Conservation (phyloP, 106 monocot genomes). For the Narthecium ossifragum region DNA sequence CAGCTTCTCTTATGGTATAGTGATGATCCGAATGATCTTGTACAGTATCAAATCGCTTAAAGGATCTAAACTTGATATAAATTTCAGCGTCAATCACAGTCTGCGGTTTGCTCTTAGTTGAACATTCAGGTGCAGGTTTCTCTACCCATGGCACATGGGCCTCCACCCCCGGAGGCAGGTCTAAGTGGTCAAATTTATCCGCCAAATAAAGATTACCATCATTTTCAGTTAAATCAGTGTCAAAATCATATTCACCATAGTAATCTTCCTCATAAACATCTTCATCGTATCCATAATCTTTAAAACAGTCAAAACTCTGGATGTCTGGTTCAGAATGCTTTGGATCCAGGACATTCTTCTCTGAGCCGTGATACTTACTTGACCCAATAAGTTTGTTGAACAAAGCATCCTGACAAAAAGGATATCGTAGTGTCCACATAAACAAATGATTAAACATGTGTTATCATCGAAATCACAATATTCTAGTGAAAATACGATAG, state of each 20-base stretch:
- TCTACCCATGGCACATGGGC: slow-evolving; percentile 51
- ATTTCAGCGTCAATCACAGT: slow-evolving; percentile 28
- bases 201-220: slow-evolving; percentile 36
- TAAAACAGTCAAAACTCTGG: slow-evolving; percentile 14
- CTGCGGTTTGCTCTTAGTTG: slow-evolving; percentile 9
- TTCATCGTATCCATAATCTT: slow-evolving; percentile 27
- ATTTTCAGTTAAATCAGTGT: slow-evolving; percentile 13
- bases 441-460: too few relatives aligned
- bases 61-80: slow-evolving; percentile 42
- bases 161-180: slow-evolving; percentile 55
- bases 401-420: slow-evolving; percentile 18
- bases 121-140: slow-evolving; percentile 17
- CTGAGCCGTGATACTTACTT: slow-evolving; percentile 15
- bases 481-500: too few relatives aligned
- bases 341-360: slow-evolving; percentile 3
- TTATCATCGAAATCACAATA: too few relatives aligned
- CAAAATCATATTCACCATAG: slow-evolving; percentile 28
- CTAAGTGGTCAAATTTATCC: slow-evolving; percentile 53
- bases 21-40: slow-evolving; percentile 50
- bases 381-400: slow-evolving; percentile 17
- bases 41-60: slow-evolving; percentile 70
- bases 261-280: slow-evolving; percentile 30
- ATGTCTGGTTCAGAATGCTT: slow-evolving; percentile 8
- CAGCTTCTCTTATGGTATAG: slow-evolving; percentile 16
- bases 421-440: background rate